Evolutionary conservation across 345 rosid species (phyloP).

Genomic region (Salix caprea): DNA sequence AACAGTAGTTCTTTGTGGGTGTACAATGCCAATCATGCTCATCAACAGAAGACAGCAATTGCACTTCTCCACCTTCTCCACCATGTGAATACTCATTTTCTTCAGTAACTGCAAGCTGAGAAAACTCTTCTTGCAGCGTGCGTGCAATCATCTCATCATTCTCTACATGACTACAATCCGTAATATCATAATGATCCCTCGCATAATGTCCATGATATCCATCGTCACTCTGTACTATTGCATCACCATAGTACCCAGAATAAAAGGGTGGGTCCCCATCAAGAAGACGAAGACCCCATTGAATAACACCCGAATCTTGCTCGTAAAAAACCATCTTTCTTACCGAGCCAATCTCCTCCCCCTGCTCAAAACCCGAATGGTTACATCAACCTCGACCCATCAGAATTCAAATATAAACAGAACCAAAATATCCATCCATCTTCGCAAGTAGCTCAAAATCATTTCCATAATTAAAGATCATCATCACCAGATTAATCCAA

Average conservation of each 20-base stretch:
- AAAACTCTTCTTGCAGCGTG: conserved; percentile 80
- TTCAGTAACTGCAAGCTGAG: conserved; percentile 62
- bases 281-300: conserved; percentile 62
- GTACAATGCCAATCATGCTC: conserved; percentile 46
- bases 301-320: conserved; percentile 43
- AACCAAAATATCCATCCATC: not conserved
- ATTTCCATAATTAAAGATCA: not conserved
- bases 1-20: conserved; percentile 32
- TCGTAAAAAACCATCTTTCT: conserved; percentile 35
- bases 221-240: conserved; percentile 33
- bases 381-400: not conserved
- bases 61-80: conserved; percentile 31
- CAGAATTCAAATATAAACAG: not conserved
- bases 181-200: conserved; percentile 40
- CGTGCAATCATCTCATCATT: conserved; percentile 87
- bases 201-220: conserved; percentile 33
- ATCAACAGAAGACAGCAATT: conserved; percentile 29
- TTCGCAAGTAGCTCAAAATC: not conserved
- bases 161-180: conserved; percentile 53
- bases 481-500: not conserved
- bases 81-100: conserved; percentile 30
- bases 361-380: conserved; percentile 9
- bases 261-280: conserved; percentile 43
- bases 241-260: conserved; percentile 49
- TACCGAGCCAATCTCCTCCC: conserved; percentile 5